Conservation (phyloP, 306 rosid species). For the Begonia loranthoides region DNA sequence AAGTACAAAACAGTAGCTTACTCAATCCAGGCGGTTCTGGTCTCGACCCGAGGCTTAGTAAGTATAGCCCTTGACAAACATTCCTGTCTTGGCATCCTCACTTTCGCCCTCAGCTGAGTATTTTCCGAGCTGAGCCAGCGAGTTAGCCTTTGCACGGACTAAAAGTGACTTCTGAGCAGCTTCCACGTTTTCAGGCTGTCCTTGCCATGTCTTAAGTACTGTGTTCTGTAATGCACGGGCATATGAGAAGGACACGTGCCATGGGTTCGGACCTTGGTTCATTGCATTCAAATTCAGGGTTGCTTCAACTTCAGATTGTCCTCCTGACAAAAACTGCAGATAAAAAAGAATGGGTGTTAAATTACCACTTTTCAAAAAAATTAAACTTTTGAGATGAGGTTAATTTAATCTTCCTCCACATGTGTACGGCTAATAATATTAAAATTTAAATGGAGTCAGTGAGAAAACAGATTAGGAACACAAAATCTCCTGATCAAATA, state of each 20-base stretch:
- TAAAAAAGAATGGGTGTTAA: neutral
- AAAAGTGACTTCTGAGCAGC: constrained; percentile 73
- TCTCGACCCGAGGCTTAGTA: constrained; percentile 29
- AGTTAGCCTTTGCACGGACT: constrained; percentile 94
- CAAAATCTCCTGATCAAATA: too few relatives aligned
- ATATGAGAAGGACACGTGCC: constrained; percentile 97
- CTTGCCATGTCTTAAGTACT: constrained; percentile 96
- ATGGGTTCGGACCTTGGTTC: constrained; percentile 98
- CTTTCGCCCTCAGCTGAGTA: constrained; percentile 76
- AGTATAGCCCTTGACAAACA: constrained; percentile 90
- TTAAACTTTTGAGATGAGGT: too few relatives aligned
- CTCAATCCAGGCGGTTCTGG: neutral
- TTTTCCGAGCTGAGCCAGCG: constrained; percentile 91
- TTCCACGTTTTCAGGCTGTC: constrained; percentile 59
- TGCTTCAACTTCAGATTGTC: constrained; percentile 92
- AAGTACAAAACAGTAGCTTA: too few relatives aligned
- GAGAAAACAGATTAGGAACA: too few relatives aligned
- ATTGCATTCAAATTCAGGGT: constrained; percentile 87
- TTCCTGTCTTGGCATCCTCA: constrained; percentile 80
- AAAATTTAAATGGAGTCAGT: too few relatives aligned
- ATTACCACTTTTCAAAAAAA: too few relatives aligned
- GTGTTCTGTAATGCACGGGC: constrained; percentile 93
- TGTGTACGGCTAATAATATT: too few relatives aligned
- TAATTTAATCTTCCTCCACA: too few relatives aligned
- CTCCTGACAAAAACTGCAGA: constrained; percentile 86